Evolutionary conservation across 2,329 filamentous ascomycete genomes (phyloP), one percentile per base, ranked within the genome.

Genomic region (Pyrenophora teres): DNA sequence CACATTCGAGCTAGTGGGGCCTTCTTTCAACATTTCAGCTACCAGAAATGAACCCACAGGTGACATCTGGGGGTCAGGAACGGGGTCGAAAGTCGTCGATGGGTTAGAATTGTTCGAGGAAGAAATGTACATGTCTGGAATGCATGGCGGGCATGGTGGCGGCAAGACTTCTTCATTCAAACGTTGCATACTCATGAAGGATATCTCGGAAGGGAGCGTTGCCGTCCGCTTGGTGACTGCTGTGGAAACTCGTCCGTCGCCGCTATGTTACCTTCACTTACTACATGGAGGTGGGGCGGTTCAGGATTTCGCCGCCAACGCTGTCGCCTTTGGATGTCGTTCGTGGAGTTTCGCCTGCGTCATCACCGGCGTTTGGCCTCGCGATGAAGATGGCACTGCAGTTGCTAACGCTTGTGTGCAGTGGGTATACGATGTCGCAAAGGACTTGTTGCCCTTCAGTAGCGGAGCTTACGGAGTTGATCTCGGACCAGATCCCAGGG

Each of bases 331-430:
- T 46, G 83, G 85, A 38, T 85, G 80, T 73, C 81, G 84, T 69
- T 77, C 83, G 65, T 87, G 84, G 84, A 77, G 82, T 27, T 87
- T 81, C 72, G 84, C 84, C 39, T 87, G 84, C 59, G 81, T 87
- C 4, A 63, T 88, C 36, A 87, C 84, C 4, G 84, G 82, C 21
- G 79, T 86, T 50, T 87, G 84, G 84, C 74, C 75, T 2, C 80
- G 83, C 13, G 74, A 80, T 8, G 65, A 81, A 67, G 81, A 85
- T 56, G 76, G 65, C 37, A 80, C 75, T 0, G 67, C 73, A 39
- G 33, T 56, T 9, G 74, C 79, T 54, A 71, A 52, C 54, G 64
- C 63, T 48, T 74, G 69, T 2, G 63, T 81, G 3, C 47, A 63
- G 4, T 87, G 85, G 84, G 84, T 87, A 15, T 87, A 87, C 63